phyloP scores from a whole-genome alignment of 208 protist species.

The Leishmania guyanensis region DNA sequence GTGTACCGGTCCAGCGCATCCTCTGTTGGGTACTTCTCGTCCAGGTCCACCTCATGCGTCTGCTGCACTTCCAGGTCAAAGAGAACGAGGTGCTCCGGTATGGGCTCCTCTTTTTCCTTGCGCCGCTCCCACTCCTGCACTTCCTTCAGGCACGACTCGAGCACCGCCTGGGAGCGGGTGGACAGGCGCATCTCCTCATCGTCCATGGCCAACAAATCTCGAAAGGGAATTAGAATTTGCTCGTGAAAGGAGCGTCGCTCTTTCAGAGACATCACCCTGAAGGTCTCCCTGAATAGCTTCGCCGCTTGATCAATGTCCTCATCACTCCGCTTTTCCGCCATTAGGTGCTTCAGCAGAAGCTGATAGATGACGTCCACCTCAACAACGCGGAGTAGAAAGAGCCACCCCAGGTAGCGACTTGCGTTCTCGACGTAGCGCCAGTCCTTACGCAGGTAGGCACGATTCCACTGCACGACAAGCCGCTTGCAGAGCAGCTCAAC shows the following conservation, averaged over 20 bases:
- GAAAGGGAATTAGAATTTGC: constrained; percentile 76
- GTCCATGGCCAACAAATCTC: constrained; percentile 84
- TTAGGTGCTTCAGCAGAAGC: constrained; percentile 74
- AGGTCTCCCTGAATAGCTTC: constrained; percentile 72
- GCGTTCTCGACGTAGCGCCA: constrained; percentile 84
- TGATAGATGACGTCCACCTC: constrained; percentile 79
- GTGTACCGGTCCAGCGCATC: constrained; percentile 93
- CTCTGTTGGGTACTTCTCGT: constrained; percentile 90
- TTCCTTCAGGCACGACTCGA: constrained; percentile 95
- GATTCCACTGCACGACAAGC: constrained; percentile 90
- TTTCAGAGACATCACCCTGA: constrained; percentile 66
- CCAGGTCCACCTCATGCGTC: constrained; percentile 94
- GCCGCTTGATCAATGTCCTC: constrained; percentile 95
- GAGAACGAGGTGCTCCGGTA: constrained; percentile 86
- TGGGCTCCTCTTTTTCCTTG: constrained; percentile 75
- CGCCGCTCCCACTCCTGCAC: constrained; percentile 86
- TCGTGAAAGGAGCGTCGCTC: constrained; percentile 65
- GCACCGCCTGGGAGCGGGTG: constrained; percentile 95
- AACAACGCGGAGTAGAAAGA: constrained; percentile 85
- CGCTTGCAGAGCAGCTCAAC: constrained; percentile 95
- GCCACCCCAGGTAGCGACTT: constrained; percentile 63
- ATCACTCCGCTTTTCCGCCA: constrained; percentile 87
- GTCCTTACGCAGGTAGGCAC: constrained; percentile 89
- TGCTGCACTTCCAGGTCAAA: constrained; percentile 96
- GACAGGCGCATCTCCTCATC: constrained; percentile 94